Evolutionary conservation across 2,329 filamentous ascomycete species (phyloP), one percentile per base, ranked within the genome.

Genomic region (Incumbomyces delicatus): DNA sequence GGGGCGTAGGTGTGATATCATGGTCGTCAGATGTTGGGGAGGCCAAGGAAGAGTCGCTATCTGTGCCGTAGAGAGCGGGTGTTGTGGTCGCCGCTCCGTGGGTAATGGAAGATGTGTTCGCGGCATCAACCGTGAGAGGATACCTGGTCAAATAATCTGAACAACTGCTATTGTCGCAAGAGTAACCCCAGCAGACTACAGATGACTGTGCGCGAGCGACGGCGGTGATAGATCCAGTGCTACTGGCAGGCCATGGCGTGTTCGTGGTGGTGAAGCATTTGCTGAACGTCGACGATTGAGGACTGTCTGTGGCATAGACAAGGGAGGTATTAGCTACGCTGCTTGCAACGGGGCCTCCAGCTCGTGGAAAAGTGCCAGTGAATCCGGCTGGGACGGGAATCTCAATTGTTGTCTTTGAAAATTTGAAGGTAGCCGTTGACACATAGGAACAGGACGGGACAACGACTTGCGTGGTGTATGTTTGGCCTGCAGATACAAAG

Each of bases 191-290:
- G 22, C 42, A 45, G 22, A 45, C 33, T 11, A 45, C n/a, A 8
- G 20, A 31, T 29, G 40, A 14, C 8, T 27, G 11, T 16, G 40
- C 27, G 8, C 8, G 22, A 10, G 14, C 17, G 33, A 14, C 8
- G 17, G 18, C 22, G 14, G 33, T 37, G 10, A 41, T 13, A 18
- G 38, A 41, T 18, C 12, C 22, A 29, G 22, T 45, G 13, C 22
- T 27, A 8, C 8, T 27, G 22, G 22, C 33, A 30, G 33, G 16
- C 8, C 18, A 29, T n/a, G 22, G 18, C 7, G 18, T 14, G 13
- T 45, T 45, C 8, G 42, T 37, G 12, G 42, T 45, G 33, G 34
- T 37, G 33, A 34, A 30, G 34, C 42, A 45, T 14, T 16, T 42
- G 41, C 41, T 44, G 31, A 16, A 32, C 12, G n/a, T 44, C n/a